Conservation (phyloP, 805 yeast genomes). For the Candida pseudoglaebosa region DNA sequence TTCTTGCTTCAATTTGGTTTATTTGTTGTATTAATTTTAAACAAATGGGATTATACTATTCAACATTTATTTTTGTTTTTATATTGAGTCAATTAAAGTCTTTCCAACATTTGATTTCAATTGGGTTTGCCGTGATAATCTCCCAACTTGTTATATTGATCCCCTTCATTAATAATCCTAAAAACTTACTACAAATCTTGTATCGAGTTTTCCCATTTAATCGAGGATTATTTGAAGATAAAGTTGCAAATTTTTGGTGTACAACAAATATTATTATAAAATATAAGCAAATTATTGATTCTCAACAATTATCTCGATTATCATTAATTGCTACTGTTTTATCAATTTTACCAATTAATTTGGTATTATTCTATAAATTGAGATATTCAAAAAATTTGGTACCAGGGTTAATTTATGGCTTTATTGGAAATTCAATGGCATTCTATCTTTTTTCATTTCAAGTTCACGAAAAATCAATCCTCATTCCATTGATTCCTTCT, state of each 20-base stretch:
- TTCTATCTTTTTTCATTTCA: slow-evolving; percentile 90
- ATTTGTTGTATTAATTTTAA: slow-evolving; percentile 78
- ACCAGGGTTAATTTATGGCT: slow-evolving; percentile 51
- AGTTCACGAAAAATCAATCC: slow-evolving; percentile 90
- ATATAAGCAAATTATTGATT: slow-evolving; percentile 53
- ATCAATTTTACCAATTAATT: slow-evolving; percentile 29
- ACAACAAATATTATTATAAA: slow-evolving; percentile 79
- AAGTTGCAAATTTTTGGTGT: slow-evolving; percentile 98
- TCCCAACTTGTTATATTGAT: slow-evolving; percentile 49
- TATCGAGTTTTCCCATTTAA: slow-evolving; percentile 83
- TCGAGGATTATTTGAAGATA: slow-evolving; percentile 94
- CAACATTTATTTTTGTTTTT: slow-evolving; percentile 83
- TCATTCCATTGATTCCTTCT: slow-evolving; percentile 84
- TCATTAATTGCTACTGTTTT: slow-evolving; percentile 52
- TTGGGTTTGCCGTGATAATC: slow-evolving; percentile 59
- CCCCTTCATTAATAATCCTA: slow-evolving; percentile 52
- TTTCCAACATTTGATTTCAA: slow-evolving; percentile 51
- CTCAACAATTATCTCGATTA: slow-evolving; percentile 53
- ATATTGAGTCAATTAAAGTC: slow-evolving; percentile 51
- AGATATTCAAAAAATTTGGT: slow-evolving; percentile 14
- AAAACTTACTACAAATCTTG: slow-evolving; percentile 44
- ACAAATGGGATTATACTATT: slow-evolving; percentile 92
- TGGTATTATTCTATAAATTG: slow-evolving; percentile 34
- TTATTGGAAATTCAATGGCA: slow-evolving; percentile 80
- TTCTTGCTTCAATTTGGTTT: slow-evolving; percentile 72